Base-by-base conservation (phyloP, 169 alveolate species). In the Plasmodium yoelii region DNA sequence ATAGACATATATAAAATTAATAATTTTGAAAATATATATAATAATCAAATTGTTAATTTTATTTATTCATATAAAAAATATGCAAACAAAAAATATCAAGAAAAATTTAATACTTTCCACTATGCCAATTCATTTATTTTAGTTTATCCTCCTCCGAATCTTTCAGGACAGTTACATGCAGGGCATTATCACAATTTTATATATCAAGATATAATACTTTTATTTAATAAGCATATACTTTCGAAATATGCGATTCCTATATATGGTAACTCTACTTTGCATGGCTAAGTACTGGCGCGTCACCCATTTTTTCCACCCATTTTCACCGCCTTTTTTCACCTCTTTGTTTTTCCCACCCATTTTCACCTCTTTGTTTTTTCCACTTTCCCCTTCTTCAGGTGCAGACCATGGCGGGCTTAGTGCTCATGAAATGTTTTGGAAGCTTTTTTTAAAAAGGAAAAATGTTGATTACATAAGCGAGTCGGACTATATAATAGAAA, bases 331-430 rank as follows among this genome's bases (percentile, higher is more conserved):
- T n/a, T n/a, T n/a, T 3, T 0, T 49, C 5, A n/a, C 2, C 0
- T 49, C 12, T 10, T 13, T 51, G 19, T 3, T 6, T 13, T 5
- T 18, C n/a, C n/a, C n/a, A n/a, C n/a, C n/a, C n/a, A n/a, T n/a
- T 26, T 68, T 28, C n/a, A 34, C 44, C 8, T n/a, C 3, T 2
- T 12, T 15, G 24, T 59, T 24, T 10, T 51, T 51, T 26, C 5
- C 26, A 1, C 0, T 22, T 22, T 22, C 26, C 0, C 42, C 10
- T 13, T 26, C 24, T 34, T 7, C 34, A 75, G 88, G 88, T 18
- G 24, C 74, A 13, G 88, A 75, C 26, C 88, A 75, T 49, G 88
- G 88, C 22, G 88, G 88, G n/a, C 60, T 75, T 5, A 75, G 88
- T 44, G 59, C 88, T 3, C 88, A 75, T 34, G 88, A 63, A 15